Evolutionary conservation across 2,329 filamentous ascomycete species (phyloP).

Genomic region (Fusarium miscanthi): DNA sequence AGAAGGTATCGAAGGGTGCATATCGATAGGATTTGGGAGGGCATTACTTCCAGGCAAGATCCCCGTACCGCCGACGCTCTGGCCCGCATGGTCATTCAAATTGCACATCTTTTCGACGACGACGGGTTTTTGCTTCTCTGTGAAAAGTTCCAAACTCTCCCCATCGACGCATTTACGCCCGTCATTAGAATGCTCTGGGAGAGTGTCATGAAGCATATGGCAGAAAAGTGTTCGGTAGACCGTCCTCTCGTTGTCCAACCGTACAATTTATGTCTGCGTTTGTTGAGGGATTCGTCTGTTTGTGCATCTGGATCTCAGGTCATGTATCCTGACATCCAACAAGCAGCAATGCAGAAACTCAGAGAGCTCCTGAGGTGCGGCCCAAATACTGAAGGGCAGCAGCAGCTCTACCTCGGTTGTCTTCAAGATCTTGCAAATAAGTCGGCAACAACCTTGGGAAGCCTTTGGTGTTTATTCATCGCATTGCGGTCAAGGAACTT

Average conservation of each 20-base stretch:
- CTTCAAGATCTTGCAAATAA: conserved; percentile 73
- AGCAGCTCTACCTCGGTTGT: conserved; percentile 73
- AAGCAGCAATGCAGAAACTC: conserved; percentile 71
- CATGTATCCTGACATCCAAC: conserved; percentile 70
- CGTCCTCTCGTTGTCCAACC: conserved; percentile 54
- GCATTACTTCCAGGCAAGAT: conserved; percentile 83
- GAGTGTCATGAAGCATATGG: conserved; percentile 62
- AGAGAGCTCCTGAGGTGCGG: conserved; percentile 68
- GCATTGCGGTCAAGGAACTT: conserved; percentile 58
- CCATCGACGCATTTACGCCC: conserved; percentile 70
- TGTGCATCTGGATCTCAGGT: conserved; percentile 64
- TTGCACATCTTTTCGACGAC: conserved; percentile 61
- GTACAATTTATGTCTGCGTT: conserved; percentile 67
- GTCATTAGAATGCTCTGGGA: conserved; percentile 72
- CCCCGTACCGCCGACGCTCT: conserved; percentile 85
- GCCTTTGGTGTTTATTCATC: conserved; percentile 72
- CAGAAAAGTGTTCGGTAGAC: conserved; percentile 57
- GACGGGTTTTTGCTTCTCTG: conserved; percentile 72
- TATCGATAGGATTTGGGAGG: conserved; percentile 86
- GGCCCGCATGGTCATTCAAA: conserved; percentile 69
- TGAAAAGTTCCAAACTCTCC: conserved; percentile 74
- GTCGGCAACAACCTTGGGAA: conserved; percentile 75
- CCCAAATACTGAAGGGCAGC: conserved; percentile 65
- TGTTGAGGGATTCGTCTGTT: conserved; percentile 78
- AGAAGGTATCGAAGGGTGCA: conserved; percentile 76